Percentiles rank a stretch among this genome's conserved stretches.
phyloP scores from a whole-genome alignment of 768 basidiomycete genomes.

The Suillus subaureus region DNA sequence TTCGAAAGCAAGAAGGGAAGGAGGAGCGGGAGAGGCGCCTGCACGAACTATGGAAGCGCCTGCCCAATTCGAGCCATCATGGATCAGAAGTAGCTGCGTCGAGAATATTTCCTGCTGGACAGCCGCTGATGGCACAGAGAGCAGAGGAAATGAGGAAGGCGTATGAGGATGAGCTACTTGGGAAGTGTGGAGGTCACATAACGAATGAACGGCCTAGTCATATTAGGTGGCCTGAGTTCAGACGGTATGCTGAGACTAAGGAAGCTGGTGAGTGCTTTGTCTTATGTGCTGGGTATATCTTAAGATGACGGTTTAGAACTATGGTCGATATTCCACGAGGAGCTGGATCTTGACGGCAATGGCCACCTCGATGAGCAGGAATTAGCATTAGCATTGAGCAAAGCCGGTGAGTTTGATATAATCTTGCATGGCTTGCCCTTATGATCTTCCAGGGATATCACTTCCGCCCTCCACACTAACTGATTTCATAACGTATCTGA shows the following conservation, averaged over 20 bases:
- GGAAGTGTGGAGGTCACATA: constrained; percentile 49
- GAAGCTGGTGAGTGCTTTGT: constrained; percentile 65
- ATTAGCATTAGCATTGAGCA: constrained; percentile 59
- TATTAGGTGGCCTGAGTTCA: constrained; percentile 74
- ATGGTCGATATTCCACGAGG: constrained; percentile 89
- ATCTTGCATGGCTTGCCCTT: constrained; percentile 17
- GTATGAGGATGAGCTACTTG: constrained; percentile 79
- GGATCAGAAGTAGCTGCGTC: constrained; percentile 26
- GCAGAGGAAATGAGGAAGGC: constrained; percentile 65
- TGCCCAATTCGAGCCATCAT: constrained; percentile 40
- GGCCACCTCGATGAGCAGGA: constrained; percentile 75
- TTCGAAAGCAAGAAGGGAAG: constrained; percentile 63
- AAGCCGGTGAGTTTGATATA: constrained; percentile 59
- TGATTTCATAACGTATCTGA: constrained; percentile 82
- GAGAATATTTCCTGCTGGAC: constrained; percentile 17
- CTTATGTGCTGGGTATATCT: constrained; percentile 16
- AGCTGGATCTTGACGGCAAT: constrained; percentile 88
- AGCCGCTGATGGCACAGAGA: constrained; percentile 47
- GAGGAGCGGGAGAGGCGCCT: constrained; percentile 62
- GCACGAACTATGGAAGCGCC: constrained; percentile 62
- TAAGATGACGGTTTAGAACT: constrained; percentile 56
- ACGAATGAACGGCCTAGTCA: constrained; percentile 43
- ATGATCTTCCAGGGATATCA: constrained; percentile 58
- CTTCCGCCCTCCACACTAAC: constrained; percentile 68
- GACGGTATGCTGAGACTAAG: constrained; percentile 75